Conservation (phyloP, 2,329 filamentous ascomycete species). For the Talaromyces pinophilus region DNA sequence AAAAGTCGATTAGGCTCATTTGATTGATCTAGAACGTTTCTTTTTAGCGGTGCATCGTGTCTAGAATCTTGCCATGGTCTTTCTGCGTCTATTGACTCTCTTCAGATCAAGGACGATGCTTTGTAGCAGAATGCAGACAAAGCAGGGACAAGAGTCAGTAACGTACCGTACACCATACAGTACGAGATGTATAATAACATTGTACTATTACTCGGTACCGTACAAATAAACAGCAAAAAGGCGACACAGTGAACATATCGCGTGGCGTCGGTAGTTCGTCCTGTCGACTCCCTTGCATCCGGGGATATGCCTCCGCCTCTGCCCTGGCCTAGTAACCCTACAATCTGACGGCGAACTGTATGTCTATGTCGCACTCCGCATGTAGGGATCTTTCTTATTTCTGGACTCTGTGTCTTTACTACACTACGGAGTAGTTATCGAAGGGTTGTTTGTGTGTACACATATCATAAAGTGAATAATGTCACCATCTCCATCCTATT, state of each 20-base stretch:
- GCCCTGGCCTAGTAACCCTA: not conserved
- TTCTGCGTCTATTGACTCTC: not conserved
- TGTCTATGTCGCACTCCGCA: not conserved
- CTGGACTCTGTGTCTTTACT: not conserved
- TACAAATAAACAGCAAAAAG: not conserved
- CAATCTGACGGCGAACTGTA: conserved; percentile 7
- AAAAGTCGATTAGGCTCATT: conserved; percentile 7
- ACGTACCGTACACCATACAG: not conserved
- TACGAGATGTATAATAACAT: not conserved
- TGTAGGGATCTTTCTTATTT: not conserved
- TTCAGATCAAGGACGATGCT: not conserved
- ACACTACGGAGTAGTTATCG: not conserved
- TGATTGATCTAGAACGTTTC: conserved; percentile 3
- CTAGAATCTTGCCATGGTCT: not conserved
- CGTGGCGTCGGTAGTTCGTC: conserved; percentile 16
- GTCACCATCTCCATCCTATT: not conserved
- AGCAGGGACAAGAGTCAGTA: not conserved
- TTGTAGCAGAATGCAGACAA: not conserved
- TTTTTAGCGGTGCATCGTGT: not conserved
- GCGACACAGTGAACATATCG: conserved; percentile 4
- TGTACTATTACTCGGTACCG: conserved; percentile 5
- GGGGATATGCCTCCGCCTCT: conserved; percentile 16
- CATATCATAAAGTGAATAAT: not conserved
- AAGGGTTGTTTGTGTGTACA: not conserved
- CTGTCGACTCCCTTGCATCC: conserved; percentile 17